phyloP scores from a whole-genome alignment of 2,329 filamentous ascomycete genomes.

The Tolypocladium nubicola region DNA sequence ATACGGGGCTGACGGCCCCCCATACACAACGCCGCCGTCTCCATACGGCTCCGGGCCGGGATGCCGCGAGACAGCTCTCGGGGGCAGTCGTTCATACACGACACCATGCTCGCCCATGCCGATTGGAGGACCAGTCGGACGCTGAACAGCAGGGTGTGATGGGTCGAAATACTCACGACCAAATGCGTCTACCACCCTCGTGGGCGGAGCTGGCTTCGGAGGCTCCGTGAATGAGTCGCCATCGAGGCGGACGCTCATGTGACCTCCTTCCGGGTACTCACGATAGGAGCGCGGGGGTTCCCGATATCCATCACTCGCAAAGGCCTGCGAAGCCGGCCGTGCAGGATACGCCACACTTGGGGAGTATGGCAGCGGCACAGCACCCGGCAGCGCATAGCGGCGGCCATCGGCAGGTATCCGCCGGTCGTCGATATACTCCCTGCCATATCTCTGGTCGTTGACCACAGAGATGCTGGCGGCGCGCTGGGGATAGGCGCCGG shows the following conservation, averaged over 20 bases:
- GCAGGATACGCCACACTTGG: slow-evolving; percentile 25
- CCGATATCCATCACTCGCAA: slow-evolving; percentile 28
- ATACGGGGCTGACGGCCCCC: slow-evolving; percentile 38
- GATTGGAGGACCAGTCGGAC: slow-evolving; percentile 41
- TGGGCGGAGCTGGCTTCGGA: slow-evolving; percentile 43
- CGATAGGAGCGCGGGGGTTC: slow-evolving; percentile 32
- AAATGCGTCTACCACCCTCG: slow-evolving; percentile 72
- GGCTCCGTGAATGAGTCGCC: slow-evolving; percentile 40
- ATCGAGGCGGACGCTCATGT: slow-evolving; percentile 38
- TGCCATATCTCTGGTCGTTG: slow-evolving; percentile 18
- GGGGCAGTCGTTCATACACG: slow-evolving; percentile 54
- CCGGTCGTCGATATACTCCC: slow-evolving; percentile 22
- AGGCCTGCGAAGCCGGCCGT: slow-evolving; percentile 30
- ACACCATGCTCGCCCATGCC: slow-evolving; percentile 39
- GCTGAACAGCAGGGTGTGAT: slow-evolving; percentile 31
- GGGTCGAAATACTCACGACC: slow-evolving; percentile 68
- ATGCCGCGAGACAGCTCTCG: slow-evolving; percentile 40
- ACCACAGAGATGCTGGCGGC: slow-evolving; percentile 14
- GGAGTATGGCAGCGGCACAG: slow-evolving; percentile 25
- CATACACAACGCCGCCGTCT: slow-evolving; percentile 40
- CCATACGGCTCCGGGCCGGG: slow-evolving; percentile 34
- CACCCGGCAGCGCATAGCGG: slow-evolving; percentile 24
- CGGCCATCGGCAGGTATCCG: slow-evolving; percentile 16
- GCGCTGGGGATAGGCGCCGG: slow-evolving; percentile 12
- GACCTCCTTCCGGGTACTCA: slow-evolving; percentile 29